Percentiles rank a stretch among this genome's conserved stretches.
Evolutionary conservation across 169 alveolate genomes (phyloP).

Genomic region (Eimeria tenella): DNA sequence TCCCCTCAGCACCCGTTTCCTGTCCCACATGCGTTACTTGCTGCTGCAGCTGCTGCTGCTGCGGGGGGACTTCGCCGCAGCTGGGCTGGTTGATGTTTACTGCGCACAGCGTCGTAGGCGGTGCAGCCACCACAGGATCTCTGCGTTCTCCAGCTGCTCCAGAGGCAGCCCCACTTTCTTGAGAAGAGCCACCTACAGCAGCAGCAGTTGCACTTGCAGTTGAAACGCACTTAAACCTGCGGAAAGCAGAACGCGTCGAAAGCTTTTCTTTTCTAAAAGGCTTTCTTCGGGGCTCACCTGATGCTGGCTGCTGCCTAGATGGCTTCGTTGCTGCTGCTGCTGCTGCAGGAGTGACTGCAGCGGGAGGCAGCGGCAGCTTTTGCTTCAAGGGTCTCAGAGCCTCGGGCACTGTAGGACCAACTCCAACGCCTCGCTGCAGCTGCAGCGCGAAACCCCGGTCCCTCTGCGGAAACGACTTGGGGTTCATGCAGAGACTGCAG

Average conservation of each 20-base stretch:
- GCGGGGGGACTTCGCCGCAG: neutral
- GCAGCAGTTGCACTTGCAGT: neutral
- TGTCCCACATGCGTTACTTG: neutral
- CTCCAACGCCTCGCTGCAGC: neutral
- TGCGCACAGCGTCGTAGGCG: neutral
- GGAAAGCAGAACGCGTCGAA: too few species aligned
- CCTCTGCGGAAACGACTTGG: constrained; percentile 27
- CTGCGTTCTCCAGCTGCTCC: neutral
- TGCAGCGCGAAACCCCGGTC: neutral
- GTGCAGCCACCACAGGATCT: neutral
- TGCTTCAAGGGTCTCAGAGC: neutral
- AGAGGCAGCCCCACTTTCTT: neutral
- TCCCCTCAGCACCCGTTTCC: too few species aligned
- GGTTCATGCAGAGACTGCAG: constrained; percentile 30
- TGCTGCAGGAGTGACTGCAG: neutral
- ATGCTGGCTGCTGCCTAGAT: neutral
- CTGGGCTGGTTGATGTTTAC: neutral
- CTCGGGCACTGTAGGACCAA: constrained; percentile 3
- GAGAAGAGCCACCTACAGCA: neutral
- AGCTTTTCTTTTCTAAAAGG: neutral
- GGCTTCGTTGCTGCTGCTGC: neutral
- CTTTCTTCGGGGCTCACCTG: neutral
- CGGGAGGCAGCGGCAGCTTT: neutral
- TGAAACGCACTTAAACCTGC: neutral
- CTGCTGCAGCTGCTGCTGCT: constrained; percentile 28